Evolutionary conservation across 306 rosid genomes (phyloP), one percentile per base, ranked within the genome.

Genomic region (Hippophae tibetana): DNA sequence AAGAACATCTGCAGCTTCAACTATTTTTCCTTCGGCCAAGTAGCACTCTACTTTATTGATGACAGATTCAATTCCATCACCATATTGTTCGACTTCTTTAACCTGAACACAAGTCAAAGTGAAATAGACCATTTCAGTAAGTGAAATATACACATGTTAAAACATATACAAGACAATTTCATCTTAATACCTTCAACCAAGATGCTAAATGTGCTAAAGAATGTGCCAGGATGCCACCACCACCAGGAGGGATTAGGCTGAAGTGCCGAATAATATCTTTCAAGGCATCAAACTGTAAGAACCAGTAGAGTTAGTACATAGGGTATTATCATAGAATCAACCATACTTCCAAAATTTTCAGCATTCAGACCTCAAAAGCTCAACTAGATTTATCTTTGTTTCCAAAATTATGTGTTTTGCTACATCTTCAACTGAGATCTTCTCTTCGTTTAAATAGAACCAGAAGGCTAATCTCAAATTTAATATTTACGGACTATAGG

Each of bases 11-110:
- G 95, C 99, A 64, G 97, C 99, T 77, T 86, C 95, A 2, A 71
- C 84, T 52, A 86, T 79, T 67, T 88, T 93, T 64, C 99, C 97
- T 50, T 84, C 90, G 8, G 89, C 90, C 79, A 93, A 74, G 78
- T 63, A 80, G 76, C 63, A 60, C 78, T 89, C 97, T 47, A 84
- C 95, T 76, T 73, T 84, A 59, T 74, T 80, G 71, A 89, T 82
- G 56, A 93, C 73, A 54, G 99, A 89, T 60, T 93, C 99, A 50
- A 89, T 82, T 65, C 97, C 97, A 48, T 79, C 84, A 42, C 99
- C 95, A 6, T 85, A 86, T 56, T 68, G 80, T 61, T 86, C 94
- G 42, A 42, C 78, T 79, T 89, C 97, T 75, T 47, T 77, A 42
- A 89, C 87, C 99, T 89, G 77, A 47, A 75, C 55, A 58, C 43